A percentile compares a stretch with the other conserved stretches of the same genome.
These are phyloP conservation scores for Annulohypoxylon moriforme DNA, from an alignment of 495 filamentous ascomycete species.

Conservation along the genomic window DNA sequence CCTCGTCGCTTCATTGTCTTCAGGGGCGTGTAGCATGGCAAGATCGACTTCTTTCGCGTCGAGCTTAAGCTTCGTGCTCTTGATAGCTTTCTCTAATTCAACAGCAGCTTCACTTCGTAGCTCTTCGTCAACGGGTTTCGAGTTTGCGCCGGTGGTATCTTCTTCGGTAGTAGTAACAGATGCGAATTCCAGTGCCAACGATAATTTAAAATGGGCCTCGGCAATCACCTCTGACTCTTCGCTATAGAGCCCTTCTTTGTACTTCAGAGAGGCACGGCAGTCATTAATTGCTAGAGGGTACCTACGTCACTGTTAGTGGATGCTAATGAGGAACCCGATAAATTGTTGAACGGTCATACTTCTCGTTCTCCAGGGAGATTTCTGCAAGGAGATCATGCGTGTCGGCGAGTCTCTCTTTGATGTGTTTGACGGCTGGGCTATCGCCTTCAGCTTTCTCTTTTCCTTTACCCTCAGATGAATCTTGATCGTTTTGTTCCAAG, in stretches of 20 bases:
- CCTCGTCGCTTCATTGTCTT: slow-evolving; percentile 69
- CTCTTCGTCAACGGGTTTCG: slow-evolving; percentile 67
- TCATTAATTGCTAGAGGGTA: slow-evolving; percentile 86
- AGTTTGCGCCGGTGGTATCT: slow-evolving; percentile 49
- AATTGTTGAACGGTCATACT: slow-evolving; percentile 50
- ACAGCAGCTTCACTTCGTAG: slow-evolving; percentile 79
- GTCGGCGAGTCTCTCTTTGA: slow-evolving; percentile 88
- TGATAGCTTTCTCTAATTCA: slow-evolving; percentile 85
- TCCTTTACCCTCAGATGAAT: slow-evolving; percentile 56
- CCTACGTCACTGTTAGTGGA: slow-evolving; percentile 52
- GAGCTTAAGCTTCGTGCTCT: slow-evolving; percentile 80
- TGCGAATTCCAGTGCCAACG: slow-evolving; percentile 93
- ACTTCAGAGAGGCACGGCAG: slow-evolving; percentile 74
- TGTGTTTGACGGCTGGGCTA: slow-evolving; percentile 64
- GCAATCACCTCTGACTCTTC: slow-evolving; percentile 83
- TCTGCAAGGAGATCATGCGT: slow-evolving; percentile 92
- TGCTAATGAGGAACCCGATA: slow-evolving; percentile 5
- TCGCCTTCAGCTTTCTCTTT: slow-evolving; percentile 62
- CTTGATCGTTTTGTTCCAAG: slow-evolving; percentile 55
- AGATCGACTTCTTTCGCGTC: slow-evolving; percentile 76
- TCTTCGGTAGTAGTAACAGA: slow-evolving; percentile 74
- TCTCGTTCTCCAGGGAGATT: slow-evolving; percentile 93
- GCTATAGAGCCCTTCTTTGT: slow-evolving; percentile 81
- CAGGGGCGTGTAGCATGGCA: slow-evolving; percentile 60
- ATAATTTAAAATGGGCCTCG: slow-evolving; percentile 95